Conservation (phyloP, 1,284 basidiomycete species). For the Neolentinus lepideus region DNA sequence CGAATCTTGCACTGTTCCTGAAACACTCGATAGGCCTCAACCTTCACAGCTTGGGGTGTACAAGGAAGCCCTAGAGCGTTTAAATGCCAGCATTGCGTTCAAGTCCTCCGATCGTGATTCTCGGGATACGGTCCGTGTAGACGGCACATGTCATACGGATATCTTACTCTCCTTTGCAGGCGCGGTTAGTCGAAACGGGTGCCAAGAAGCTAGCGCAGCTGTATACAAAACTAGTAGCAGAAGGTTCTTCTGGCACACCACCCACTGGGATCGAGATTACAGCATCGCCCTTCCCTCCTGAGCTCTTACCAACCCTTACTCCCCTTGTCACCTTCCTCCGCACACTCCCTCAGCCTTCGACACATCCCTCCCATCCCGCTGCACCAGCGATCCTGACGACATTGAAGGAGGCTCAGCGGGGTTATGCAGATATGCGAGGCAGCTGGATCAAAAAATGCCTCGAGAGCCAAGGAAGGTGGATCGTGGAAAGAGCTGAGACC, state of each 20-base stretch:
- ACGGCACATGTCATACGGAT: neutral
- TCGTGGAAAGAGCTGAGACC: conserved; percentile 60
- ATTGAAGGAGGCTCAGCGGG: conserved; percentile 67
- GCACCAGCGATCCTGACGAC: conserved; percentile 53
- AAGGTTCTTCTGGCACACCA: conserved; percentile 65
- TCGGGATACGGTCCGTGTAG: conserved; percentile 45
- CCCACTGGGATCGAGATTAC: conserved; percentile 53
- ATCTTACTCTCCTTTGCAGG: conserved; percentile 29
- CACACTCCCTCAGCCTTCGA: conserved; percentile 62
- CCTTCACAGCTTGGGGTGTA: conserved; percentile 56
- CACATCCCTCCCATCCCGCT: conserved; percentile 74
- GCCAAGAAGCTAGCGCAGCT: conserved; percentile 72
- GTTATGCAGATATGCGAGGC: conserved; percentile 80
- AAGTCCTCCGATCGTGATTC: conserved; percentile 53
- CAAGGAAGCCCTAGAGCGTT: conserved; percentile 61
- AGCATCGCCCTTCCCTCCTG: conserved; percentile 45
- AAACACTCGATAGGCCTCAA: conserved; percentile 45
- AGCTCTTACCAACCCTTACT: conserved; percentile 42
- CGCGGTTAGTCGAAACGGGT: conserved; percentile 70
- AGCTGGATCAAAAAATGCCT: conserved; percentile 66
- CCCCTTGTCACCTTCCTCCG: conserved; percentile 65
- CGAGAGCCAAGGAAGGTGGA: conserved; percentile 59
- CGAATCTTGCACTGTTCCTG: conserved; percentile 4
- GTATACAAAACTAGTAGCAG: conserved; percentile 75
- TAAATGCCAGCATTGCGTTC: conserved; percentile 76